Conservation (phyloP, 2,329 filamentous ascomycete species). For the Stenocarpella maydis region DNA sequence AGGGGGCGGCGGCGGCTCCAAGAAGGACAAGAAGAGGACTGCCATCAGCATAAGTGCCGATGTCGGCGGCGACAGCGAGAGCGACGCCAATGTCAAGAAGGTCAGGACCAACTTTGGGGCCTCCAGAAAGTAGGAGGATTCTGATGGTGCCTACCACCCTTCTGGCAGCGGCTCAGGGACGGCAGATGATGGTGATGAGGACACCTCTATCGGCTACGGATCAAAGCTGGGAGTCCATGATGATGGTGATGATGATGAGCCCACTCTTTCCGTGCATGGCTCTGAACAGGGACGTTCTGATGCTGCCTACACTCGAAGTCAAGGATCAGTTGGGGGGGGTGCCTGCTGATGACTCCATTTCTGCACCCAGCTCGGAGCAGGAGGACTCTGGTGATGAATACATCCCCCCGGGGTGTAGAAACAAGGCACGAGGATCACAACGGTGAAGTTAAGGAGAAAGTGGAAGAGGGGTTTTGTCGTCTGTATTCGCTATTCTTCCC, state of each 20-base stretch:
- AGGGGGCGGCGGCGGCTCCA: conserved; percentile 45
- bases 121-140: conserved; percentile 50
- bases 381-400: background rate
- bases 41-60: conserved; percentile 42
- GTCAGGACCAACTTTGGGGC: conserved; percentile 67
- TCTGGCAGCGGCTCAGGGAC: background rate
- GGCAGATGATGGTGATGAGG: too few species aligned
- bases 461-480: background rate
- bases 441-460: background rate
- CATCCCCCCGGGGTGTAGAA: background rate
- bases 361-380: too few species aligned
- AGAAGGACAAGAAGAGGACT: conserved; percentile 64
- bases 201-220: too few species aligned
- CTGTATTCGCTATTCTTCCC: background rate
- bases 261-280: too few species aligned
- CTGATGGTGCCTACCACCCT: background rate
- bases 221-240: too few species aligned
- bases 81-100: conserved; percentile 61
- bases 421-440: too few species aligned
- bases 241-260: too few species aligned
- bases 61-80: conserved; percentile 64
- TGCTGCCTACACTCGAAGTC: too few species aligned
- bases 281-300: too few species aligned
- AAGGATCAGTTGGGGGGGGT: background rate
- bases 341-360: background rate